Conservation (phyloP, 768 basidiomycete species). For the Pulveroboletus sp. region DNA sequence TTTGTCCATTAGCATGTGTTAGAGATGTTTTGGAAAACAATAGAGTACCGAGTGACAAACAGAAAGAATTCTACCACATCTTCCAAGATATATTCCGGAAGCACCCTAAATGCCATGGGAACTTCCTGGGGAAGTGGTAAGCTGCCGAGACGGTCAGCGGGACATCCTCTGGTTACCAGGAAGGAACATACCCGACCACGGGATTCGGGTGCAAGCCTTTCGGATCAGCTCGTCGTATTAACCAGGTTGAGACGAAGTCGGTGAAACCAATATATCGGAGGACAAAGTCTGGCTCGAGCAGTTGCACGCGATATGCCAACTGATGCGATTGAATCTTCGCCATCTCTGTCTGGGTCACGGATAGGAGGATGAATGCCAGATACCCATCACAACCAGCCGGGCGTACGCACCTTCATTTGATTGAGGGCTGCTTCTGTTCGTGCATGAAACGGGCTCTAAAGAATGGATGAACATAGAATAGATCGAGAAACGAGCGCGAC, state of each 20-base stretch:
- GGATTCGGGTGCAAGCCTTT: constrained; percentile 69
- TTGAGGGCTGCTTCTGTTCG: constrained; percentile 77
- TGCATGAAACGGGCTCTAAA: constrained; percentile 65
- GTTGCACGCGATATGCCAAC: constrained; percentile 77
- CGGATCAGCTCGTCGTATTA: constrained; percentile 88
- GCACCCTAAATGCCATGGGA: constrained; percentile 76
- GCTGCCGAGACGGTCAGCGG: constrained; percentile 38
- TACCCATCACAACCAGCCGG: background rate
- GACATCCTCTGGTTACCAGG: background rate
- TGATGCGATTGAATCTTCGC: constrained; percentile 68
- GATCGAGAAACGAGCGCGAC: constrained; percentile 21
- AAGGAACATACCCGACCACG: constrained; percentile 53
- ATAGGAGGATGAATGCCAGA: background rate
- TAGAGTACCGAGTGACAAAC: constrained; percentile 72
- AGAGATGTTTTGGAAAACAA: background rate
- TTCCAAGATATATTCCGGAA: constrained; percentile 93
- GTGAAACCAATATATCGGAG: constrained; percentile 77
- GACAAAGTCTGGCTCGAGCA: constrained; percentile 82
- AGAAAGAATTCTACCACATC: constrained; percentile 88
- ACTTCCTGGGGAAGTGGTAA: constrained; percentile 84
- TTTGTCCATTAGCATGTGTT: background rate
- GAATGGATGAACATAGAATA: background rate
- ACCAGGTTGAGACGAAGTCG: constrained; percentile 91
- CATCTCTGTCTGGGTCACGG: constrained; percentile 53
- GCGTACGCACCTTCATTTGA: constrained; percentile 71